Conservation (phyloP, 495 filamentous ascomycete genomes). For the Penicillium bialowiezense region DNA sequence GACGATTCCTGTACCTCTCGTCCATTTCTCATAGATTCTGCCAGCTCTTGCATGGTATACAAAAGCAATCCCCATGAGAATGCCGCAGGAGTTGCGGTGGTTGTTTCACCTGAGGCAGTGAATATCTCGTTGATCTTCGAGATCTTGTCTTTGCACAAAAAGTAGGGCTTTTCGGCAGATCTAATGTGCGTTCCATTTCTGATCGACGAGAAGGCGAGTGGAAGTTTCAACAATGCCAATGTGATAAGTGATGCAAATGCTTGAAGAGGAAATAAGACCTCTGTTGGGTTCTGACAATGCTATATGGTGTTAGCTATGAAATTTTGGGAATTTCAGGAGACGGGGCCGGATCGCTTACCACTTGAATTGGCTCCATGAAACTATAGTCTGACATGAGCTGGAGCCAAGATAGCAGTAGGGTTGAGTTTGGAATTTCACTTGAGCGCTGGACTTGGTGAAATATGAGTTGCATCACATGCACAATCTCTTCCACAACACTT, state of each 20-base stretch:
- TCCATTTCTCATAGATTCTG: not conserved
- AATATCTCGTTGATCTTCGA: constrained; percentile 61
- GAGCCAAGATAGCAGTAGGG: constrained; percentile 70
- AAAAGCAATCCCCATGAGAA: constrained; percentile 77
- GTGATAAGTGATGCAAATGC: constrained; percentile 70
- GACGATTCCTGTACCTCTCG: constrained; percentile 54
- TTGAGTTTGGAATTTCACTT: constrained; percentile 51
- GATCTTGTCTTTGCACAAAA: constrained; percentile 59
- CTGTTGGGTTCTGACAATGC: constrained; percentile 42
- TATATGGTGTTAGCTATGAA: constrained; percentile 13
- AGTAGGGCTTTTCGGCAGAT: constrained; percentile 51
- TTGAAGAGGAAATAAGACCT: constrained; percentile 60
- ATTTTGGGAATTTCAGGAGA: not conserved
- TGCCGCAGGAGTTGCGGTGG: constrained; percentile 62
- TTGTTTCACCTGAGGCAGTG: constrained; percentile 46
- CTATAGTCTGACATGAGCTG: constrained; percentile 58
- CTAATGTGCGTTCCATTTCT: constrained; percentile 17
- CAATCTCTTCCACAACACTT: constrained; percentile 61
- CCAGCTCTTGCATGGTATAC: constrained; percentile 57
- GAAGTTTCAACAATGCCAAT: constrained; percentile 69
- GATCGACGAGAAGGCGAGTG: constrained; percentile 36
- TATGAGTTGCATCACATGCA: constrained; percentile 69
- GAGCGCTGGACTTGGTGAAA: constrained; percentile 65
- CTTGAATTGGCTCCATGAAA: constrained; percentile 60
- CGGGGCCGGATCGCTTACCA: constrained; percentile 40